Percentiles rank a stretch among this genome's conserved stretches.
Conservation (phyloP, 192 early-diverging fungal species). For the Globomyces pollinis-pini region DNA sequence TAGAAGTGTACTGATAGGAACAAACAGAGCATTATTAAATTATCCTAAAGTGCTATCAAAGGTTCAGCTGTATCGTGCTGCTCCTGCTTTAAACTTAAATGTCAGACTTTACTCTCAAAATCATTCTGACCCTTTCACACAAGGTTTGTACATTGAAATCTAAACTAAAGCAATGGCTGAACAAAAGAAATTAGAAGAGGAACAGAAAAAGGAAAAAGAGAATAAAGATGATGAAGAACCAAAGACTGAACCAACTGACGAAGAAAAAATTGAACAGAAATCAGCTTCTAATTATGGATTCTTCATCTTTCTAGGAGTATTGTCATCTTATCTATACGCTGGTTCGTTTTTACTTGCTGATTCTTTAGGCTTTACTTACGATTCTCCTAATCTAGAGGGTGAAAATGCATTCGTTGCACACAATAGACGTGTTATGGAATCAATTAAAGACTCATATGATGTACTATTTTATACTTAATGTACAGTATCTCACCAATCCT, state of each 20-base stretch:
- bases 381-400: conserved; percentile 1
- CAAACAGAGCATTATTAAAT: too few relatives aligned
- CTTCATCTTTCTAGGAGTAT: not conserved
- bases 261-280: conserved; percentile 1
- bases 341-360: not conserved
- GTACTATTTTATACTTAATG: not conserved
- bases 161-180: conserved; percentile 1
- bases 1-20: too few relatives aligned
- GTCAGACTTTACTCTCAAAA: too few relatives aligned
- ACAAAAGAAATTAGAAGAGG: not conserved
- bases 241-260: not conserved
- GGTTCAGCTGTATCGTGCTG: too few relatives aligned
- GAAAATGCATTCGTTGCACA: conserved; percentile 24
- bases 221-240: not conserved
- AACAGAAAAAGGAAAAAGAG: not conserved
- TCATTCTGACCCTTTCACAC: too few relatives aligned
- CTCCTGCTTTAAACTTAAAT: too few relatives aligned
- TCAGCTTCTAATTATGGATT: not conserved
- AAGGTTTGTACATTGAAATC: too few relatives aligned
- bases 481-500: conserved; percentile 23
- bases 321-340: conserved; percentile 6
- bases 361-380: conserved; percentile 2
- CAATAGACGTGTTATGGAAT: conserved; percentile 24
- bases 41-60: too few relatives aligned
- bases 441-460: not conserved